Evolutionary conservation across 164 flowering plant genomes (phyloP), one percentile per base, ranked within the genome.

Genomic region (Chimonanthus salicifolius): DNA sequence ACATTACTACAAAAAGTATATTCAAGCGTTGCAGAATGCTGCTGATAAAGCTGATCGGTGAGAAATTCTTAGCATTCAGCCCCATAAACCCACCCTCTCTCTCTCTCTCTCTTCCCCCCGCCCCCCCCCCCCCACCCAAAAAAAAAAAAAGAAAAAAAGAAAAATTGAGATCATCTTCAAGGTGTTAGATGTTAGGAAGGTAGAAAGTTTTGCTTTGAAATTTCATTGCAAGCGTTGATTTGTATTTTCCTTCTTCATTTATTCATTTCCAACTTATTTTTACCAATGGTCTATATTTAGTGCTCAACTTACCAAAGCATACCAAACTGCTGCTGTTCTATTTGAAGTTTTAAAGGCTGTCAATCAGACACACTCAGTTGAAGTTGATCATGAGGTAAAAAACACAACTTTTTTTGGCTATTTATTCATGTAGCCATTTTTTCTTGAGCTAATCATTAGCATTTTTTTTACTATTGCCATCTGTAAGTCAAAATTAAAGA

Each of bases 311-410:
- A 92, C 98, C 8, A 96, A 94, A 81, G 98, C 99, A 44, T 94
- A 96, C 74, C 99, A 94, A 83, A 96, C 97, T 68, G 99, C 99
- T 46, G 88, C 90, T 83, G 99, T 96, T 69, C 91, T 96, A 58
- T 96, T 96, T 83, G 99, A 94, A 85, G 99, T 96, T 77, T 77
- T 96, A 84, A 96, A 86, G 82, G 98, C 99, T 80, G 98, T 96
- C 64, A 94, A 91, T 74, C 82, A 80, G 81, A 91, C 94, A 3
- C 93, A 94, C 62, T 67, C 97, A 16, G 83, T 91, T 69, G 95
- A 90, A 83, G 90, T 96, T 79, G 98, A 89, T 75, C 86, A 87
- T 49, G 99, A 94, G 97, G 99, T 94, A 66, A 74, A 78, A 47
- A 8, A 72, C 4, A 3, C 6, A n/a, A n/a, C n/a, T 45, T 44